Conservation (phyloP, 1,139 yeast genomes). For the Yamadazyma diddensiae region DNA sequence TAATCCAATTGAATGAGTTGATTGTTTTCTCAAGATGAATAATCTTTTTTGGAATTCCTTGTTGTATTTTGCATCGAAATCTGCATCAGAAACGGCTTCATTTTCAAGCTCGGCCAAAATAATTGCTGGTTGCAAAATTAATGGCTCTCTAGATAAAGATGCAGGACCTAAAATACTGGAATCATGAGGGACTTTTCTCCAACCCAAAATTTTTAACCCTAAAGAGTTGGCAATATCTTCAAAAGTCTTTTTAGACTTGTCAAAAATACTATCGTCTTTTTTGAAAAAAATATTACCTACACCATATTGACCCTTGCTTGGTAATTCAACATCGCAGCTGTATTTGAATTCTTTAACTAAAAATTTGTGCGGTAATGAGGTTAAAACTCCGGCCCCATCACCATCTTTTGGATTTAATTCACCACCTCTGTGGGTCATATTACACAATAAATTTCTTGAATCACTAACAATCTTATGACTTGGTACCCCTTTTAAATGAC, state of each 20-base stretch:
- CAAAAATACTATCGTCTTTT: conserved; percentile 66
- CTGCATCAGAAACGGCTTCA: conserved; percentile 42
- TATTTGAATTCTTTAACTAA: conserved; percentile 79
- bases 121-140: conserved; percentile 83
- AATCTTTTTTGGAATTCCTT: conserved; percentile 78
- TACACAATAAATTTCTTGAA: conserved; percentile 82
- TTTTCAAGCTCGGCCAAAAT: conserved; percentile 63
- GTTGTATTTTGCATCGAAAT: conserved; percentile 56
- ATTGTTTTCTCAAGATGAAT: conserved; percentile 82
- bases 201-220: conserved; percentile 82
- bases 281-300: conserved; percentile 92
- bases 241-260: conserved; percentile 69
- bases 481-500: conserved; percentile 83
- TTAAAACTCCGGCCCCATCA: conserved; percentile 97
- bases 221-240: conserved; percentile 75
- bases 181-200: conserved; percentile 97
- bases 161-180: conserved; percentile 93
- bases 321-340: conserved; percentile 58
- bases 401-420: conserved; percentile 96
- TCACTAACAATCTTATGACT: conserved; percentile 94
- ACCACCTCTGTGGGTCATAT: conserved; percentile 99
- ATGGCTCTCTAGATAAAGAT: conserved; percentile 89
- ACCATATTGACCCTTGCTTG: conserved; percentile 85
- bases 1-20: conserved; percentile 86
- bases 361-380: conserved; percentile 88